Evolutionary conservation across 129 eudicot genomes (phyloP), one percentile per base, ranked within the genome.

Genomic region (Ambrosia trifida): DNA sequence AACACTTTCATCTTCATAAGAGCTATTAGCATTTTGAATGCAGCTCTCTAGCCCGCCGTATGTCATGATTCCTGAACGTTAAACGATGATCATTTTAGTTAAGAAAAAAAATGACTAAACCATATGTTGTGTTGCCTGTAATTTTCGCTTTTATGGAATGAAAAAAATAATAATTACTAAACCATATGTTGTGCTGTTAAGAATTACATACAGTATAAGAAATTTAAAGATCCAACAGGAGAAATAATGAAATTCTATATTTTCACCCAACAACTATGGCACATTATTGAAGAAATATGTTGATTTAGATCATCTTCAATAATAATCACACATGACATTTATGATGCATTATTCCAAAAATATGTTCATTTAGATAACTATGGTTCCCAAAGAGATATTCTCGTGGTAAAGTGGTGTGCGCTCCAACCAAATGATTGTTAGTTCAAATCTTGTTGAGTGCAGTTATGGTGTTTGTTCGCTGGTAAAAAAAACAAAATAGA

Each of bases 41-140:
- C 92, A 93, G 75, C 93, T 95, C 82, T 95, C 99, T 0, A 95
- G 96, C 68, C 99, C 99, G 69, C 88, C 73, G 68, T 95, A 90
- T 31, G 96, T 90, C 81, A 84, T 82, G 64, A 95, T 84, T 69
- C 84, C 97, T 95, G 89, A 70, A 82, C 16, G 7, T 24, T 47
- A 60, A 32, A 57, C 38, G 16, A 11, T 12, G 5, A 57, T 12
- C 9, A 11, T 31, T 59, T 31, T 59, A 31, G 65, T 59, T 31
- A 30, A 2, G 8, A 13, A 1, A 54, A 54, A 32, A 17, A 51
- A 7, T 36, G 17, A 35, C 64, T 57, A 57, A 57, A 28, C 16
- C 64, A 57, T 28, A 11, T 57, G 38, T 24, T 57, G 7, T 53
- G n/a, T 20, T 50, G 31, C n/a, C n/a, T n/a, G n/a, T n/a, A n/a